Evolutionary conservation across 2,329 filamentous ascomycete species (phyloP).

Genomic region (Diaporthe citri): DNA sequence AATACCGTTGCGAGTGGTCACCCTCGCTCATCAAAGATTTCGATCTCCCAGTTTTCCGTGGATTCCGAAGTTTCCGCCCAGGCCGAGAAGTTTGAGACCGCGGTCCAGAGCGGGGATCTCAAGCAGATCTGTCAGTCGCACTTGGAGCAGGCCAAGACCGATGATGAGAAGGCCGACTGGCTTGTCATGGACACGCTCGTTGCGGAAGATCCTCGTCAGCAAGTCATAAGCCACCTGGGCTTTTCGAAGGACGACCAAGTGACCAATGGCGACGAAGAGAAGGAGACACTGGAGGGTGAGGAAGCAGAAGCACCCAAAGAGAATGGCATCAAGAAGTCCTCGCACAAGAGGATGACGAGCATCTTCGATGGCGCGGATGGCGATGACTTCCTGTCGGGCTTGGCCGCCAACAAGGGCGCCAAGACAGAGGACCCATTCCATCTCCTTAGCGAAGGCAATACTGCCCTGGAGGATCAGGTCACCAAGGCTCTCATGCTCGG

Average conservation of each 20-base stretch:
- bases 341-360: slow-evolving; percentile 77
- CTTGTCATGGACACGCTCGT: slow-evolving; percentile 91
- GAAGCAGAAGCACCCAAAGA: slow-evolving; percentile 36
- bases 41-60: slow-evolving; percentile 88
- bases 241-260: slow-evolving; percentile 75
- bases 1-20: slow-evolving; percentile 71
- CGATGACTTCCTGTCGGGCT: slow-evolving; percentile 87
- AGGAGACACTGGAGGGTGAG: slow-evolving; percentile 44
- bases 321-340: slow-evolving; percentile 48
- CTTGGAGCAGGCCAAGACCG: slow-evolving; percentile 79
- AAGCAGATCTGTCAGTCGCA: slow-evolving; percentile 83
- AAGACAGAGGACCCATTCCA: slow-evolving; percentile 96
- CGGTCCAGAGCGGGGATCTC: slow-evolving; percentile 83
- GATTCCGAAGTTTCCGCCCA: slow-evolving; percentile 87
- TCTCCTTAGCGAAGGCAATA: slow-evolving; percentile 87
- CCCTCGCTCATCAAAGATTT: slow-evolving; percentile 78
- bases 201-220: slow-evolving; percentile 85
- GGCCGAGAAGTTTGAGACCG: slow-evolving; percentile 88
- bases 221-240: slow-evolving; percentile 91
- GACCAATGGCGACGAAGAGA: slow-evolving; percentile 54
- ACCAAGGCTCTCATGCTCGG: slow-evolving; percentile 91
- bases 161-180: slow-evolving; percentile 97
- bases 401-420: slow-evolving; percentile 89
- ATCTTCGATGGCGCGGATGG: slow-evolving; percentile 85
- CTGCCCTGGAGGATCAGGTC: slow-evolving; percentile 84